These are phyloP conservation scores for Spiromastix sp. DNA, from an alignment of 2,329 filamentous ascomycete species.

Conservation along the genomic window DNA sequence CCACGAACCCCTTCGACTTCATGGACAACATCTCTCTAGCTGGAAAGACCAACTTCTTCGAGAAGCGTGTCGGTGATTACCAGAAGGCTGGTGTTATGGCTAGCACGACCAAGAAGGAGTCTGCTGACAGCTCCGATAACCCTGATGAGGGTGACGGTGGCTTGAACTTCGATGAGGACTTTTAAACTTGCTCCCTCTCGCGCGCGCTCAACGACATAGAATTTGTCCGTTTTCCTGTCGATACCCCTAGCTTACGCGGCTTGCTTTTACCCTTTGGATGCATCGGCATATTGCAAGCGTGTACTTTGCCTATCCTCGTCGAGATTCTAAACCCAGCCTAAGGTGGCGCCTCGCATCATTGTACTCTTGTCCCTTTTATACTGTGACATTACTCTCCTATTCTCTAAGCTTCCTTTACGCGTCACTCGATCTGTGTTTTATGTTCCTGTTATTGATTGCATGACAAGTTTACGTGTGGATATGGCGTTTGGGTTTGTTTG, in stretches of 20 bases:
- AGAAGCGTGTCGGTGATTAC: constrained; percentile 99
- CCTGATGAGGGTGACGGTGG: constrained; percentile 46
- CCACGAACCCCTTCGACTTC: constrained; percentile 96
- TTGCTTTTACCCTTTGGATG: not conserved
- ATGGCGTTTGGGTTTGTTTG: not conserved
- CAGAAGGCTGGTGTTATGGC: constrained; percentile 99
- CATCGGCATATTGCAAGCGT: not conserved
- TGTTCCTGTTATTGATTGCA: constrained; percentile 1
- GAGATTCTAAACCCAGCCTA: not conserved
- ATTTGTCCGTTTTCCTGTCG: constrained; percentile 2
- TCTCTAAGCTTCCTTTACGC: constrained; percentile 1
- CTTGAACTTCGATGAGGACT: constrained; percentile 94
- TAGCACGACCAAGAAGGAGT: constrained; percentile 68
- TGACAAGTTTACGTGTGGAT: constrained; percentile 1
- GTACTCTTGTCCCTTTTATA: not conserved
- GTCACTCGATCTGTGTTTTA: not conserved
- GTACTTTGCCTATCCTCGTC: not conserved
- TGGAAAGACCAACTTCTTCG: constrained; percentile 99
- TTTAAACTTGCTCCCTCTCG: constrained; percentile 47
- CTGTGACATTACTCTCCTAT: not conserved
- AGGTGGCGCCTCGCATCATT: not conserved
- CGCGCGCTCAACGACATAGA: not conserved
- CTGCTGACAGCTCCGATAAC: constrained; percentile 38
- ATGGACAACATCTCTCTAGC: constrained; percentile 99
- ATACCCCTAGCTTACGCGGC: not conserved